These are phyloP conservation scores for Euryodendron excelsum DNA, from an alignment of 148 eudicot species.

Conservation along the genomic window DNA sequence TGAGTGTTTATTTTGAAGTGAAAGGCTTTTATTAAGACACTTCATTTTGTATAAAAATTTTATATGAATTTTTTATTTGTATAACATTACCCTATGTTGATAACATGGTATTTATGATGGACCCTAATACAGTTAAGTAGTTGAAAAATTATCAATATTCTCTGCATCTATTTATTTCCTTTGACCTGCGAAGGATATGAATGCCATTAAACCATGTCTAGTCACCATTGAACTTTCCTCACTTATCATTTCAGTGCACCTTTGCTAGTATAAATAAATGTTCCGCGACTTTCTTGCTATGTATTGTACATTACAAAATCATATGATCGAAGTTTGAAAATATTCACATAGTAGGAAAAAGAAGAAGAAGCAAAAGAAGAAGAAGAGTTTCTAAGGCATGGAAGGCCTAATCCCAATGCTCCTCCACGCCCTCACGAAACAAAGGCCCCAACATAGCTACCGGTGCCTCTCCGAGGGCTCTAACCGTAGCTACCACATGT, in stretches of 20 bases:
- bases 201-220: neutral
- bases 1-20: too few species aligned
- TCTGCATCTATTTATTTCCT: neutral
- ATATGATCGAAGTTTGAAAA: neutral
- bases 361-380: neutral
- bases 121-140: too few species aligned
- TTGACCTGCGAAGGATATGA: neutral
- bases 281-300: too few species aligned
- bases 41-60: too few species aligned
- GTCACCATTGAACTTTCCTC: neutral
- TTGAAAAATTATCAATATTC: too few species aligned
- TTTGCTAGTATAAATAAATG: neutral
- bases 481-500: constrained; percentile 16
- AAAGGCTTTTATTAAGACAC: too few species aligned
- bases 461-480: constrained; percentile 19
- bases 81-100: too few species aligned
- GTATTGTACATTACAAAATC: neutral
- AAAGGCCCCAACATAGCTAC: constrained; percentile 13
- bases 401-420: constrained; percentile 19
- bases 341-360: neutral
- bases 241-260: neutral
- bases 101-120: too few species aligned
- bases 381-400: neutral
- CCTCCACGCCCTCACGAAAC: constrained; percentile 12
- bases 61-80: too few species aligned